These are phyloP conservation scores for Ascoidea asiatica DNA, from an alignment of 805 yeast species.

Conservation along the genomic window DNA sequence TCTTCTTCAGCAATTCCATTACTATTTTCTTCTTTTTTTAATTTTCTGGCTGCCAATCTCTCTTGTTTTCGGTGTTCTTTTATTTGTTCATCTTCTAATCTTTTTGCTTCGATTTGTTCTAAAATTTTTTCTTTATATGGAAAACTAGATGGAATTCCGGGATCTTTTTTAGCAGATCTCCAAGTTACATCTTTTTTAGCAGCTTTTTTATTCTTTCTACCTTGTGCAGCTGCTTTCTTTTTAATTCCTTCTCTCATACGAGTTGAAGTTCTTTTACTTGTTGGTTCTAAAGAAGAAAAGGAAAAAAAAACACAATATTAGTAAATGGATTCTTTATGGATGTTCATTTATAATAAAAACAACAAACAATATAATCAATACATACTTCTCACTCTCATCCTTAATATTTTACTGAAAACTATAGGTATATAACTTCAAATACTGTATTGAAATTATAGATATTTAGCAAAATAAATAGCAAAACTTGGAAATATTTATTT, in stretches of 20 bases:
- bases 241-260: slow-evolving; percentile 93
- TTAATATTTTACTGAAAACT: too few relatives aligned
- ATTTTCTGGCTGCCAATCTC: slow-evolving; percentile 25
- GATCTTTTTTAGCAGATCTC: slow-evolving; percentile 80
- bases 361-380: too few relatives aligned
- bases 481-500: too few relatives aligned
- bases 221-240: slow-evolving; percentile 88
- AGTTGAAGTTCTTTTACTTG: slow-evolving; percentile 82
- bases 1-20: slow-evolving; percentile 23
- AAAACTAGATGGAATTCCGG: slow-evolving; percentile 89
- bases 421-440: too few relatives aligned
- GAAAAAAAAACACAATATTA: too few relatives aligned
- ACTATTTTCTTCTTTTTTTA: slow-evolving; percentile 24
- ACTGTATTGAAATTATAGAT: too few relatives aligned
- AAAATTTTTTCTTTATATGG: slow-evolving; percentile 86
- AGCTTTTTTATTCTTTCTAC: slow-evolving; percentile 67
- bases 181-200: slow-evolving; percentile 89
- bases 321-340: too few relatives aligned
- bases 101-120: slow-evolving; percentile 51
- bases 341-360: too few relatives aligned
- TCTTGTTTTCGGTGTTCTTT: slow-evolving; percentile 37
- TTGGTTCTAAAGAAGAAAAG: slow-evolving; percentile 13
- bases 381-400: too few relatives aligned
- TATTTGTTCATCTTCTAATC: slow-evolving; percentile 41
- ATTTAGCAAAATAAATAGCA: too few relatives aligned